phyloP scores from a whole-genome alignment of 805 yeast species.

The Brettanomyces sp. region DNA sequence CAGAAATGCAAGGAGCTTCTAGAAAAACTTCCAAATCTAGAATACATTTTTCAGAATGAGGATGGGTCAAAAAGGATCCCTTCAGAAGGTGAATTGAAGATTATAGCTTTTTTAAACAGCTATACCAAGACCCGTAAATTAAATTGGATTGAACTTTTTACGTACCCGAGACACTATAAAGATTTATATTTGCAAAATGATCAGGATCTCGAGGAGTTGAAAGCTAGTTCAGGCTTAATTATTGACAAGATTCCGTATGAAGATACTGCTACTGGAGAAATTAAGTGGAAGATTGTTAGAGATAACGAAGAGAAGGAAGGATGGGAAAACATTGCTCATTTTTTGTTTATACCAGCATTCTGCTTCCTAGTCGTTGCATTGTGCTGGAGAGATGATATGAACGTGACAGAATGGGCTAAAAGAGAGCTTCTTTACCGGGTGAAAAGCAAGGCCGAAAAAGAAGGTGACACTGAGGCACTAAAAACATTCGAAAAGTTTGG shows the following conservation, averaged over 20 bases:
- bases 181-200: constrained; percentile 52
- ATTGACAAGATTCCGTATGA: constrained; percentile 79
- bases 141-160: constrained; percentile 34
- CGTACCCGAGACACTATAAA: constrained; percentile 43
- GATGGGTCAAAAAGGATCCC: constrained; percentile 72
- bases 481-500: constrained; percentile 28
- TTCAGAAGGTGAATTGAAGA: constrained; percentile 59
- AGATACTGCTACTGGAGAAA: constrained; percentile 68
- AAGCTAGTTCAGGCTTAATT: constrained; percentile 52
- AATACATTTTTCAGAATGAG: constrained; percentile 59
- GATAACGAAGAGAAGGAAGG: constrained; percentile 68
- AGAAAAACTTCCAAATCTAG: constrained; percentile 53
- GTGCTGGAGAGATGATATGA: constrained; percentile 40
- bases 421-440: constrained; percentile 72
- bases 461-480: constrained; percentile 45
- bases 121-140: constrained; percentile 50
- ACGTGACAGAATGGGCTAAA: constrained; percentile 68
- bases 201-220: constrained; percentile 47
- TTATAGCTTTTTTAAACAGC: constrained; percentile 60
- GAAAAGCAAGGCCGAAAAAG: constrained; percentile 54
- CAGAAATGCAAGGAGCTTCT: constrained; percentile 53
- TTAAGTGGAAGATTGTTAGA: constrained; percentile 70
- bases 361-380: constrained; percentile 43
- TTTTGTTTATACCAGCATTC: constrained; percentile 63
- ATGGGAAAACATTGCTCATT: constrained; percentile 73